These are phyloP conservation scores for Cladosporium phlei DNA, from an alignment of 2,329 filamentous ascomycete species.

Conservation along the genomic window DNA sequence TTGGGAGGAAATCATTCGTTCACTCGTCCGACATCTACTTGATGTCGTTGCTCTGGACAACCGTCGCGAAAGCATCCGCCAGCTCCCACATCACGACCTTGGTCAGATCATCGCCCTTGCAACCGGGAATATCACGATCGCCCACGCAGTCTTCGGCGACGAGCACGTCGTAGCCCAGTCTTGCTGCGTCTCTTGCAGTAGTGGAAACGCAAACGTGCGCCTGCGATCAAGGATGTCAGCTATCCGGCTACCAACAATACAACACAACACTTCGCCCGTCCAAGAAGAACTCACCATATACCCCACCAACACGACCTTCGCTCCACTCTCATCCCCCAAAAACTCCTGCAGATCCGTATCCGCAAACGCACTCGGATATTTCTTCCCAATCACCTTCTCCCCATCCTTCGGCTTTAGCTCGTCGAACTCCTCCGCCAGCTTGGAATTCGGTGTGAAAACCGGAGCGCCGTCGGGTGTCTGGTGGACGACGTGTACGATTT, in stretches of 20 bases:
- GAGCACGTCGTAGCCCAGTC: conserved; percentile 61
- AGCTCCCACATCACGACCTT: conserved; percentile 55
- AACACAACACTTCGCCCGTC: not conserved
- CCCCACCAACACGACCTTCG: conserved; percentile 58
- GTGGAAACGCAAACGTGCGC: conserved; percentile 62
- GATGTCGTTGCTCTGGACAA: conserved; percentile 50
- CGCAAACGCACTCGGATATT: conserved; percentile 56
- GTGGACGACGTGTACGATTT: conserved; percentile 61
- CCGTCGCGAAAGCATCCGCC: conserved; percentile 59
- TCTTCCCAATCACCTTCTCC: conserved; percentile 58
- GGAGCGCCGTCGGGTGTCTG: conserved; percentile 56
- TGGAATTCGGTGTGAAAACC: conserved; percentile 60
- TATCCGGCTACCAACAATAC: not conserved
- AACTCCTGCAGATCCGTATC: conserved; percentile 55
- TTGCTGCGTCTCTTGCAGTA: conserved; percentile 56
- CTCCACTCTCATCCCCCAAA: conserved; percentile 46
- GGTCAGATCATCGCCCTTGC: conserved; percentile 51
- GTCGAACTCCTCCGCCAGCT: conserved; percentile 56
- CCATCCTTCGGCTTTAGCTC: conserved; percentile 51
- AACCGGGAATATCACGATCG: conserved; percentile 62
- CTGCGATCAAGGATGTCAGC: conserved; percentile 29
- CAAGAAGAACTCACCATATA: conserved; percentile 45
- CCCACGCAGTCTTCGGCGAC: conserved; percentile 60
- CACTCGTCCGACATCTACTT: conserved; percentile 27
- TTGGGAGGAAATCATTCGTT: not conserved